Evolutionary conservation across 192 early-diverging fungal genomes (phyloP).

Genomic region (Endogone sp.): DNA sequence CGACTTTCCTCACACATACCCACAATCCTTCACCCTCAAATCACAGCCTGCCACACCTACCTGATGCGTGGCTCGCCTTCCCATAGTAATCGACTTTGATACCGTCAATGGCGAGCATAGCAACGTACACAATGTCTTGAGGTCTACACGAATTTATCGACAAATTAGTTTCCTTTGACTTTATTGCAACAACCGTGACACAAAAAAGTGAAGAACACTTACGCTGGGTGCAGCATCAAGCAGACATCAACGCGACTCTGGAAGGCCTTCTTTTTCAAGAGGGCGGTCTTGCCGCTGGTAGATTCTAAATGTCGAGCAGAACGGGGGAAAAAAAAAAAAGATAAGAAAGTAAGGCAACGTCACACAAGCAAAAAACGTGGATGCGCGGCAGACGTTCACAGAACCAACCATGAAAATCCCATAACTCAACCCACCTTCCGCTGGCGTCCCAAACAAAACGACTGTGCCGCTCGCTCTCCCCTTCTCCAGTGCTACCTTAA

Average conservation of each 20-base stretch:
- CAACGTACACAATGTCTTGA: slow-evolving; percentile 41
- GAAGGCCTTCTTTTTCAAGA: slow-evolving; percentile 68
- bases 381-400: no score
- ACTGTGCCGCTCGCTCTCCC: slow-evolving; percentile 43
- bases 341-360: no score
- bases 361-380: no score
- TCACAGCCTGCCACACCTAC: slow-evolving; percentile 48
- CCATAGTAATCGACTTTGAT: slow-evolving; percentile 66
- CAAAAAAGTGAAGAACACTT: slow-evolving; percentile 22
- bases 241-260: slow-evolving; percentile 60
- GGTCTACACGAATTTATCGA: no score
- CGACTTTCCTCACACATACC: neutral
- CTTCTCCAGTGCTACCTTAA: slow-evolving; percentile 31
- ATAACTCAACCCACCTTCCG: slow-evolving; percentile 43
- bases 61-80: slow-evolving; percentile 66
- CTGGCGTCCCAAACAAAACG: slow-evolving; percentile 64
- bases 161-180: no score
- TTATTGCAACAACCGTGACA: no score
- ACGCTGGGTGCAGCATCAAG: slow-evolving; percentile 80
- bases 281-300: slow-evolving; percentile 66
- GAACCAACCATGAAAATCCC: neutral
- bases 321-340: no score
- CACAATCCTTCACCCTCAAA: no score
- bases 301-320: no score
- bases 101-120: slow-evolving; percentile 29